These are phyloP conservation scores for Wickerhamiella pararugosa DNA, from an alignment of 1,139 yeast species.

Conservation along the genomic window DNA sequence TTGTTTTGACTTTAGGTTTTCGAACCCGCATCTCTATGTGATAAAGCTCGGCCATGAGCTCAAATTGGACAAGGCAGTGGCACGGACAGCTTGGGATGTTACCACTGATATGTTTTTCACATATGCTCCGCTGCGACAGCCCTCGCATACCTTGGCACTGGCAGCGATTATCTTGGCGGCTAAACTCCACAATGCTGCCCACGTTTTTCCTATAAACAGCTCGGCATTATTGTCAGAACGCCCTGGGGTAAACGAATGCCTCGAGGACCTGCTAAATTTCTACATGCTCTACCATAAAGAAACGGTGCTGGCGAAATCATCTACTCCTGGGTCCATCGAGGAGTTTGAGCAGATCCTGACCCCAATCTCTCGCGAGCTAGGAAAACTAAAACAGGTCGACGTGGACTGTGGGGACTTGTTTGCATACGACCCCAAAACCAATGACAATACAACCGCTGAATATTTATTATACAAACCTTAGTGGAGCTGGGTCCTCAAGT, in stretches of 20 bases:
- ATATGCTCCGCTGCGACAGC: slow-evolving; percentile 52
- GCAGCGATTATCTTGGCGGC: slow-evolving; percentile 44
- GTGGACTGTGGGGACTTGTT: slow-evolving; percentile 8
- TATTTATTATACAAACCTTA: slow-evolving; percentile 11
- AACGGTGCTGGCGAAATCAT: slow-evolving; percentile 12
- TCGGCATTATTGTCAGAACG: slow-evolving; percentile 16
- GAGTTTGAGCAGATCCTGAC: slow-evolving; percentile 15
- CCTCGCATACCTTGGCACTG: slow-evolving; percentile 70
- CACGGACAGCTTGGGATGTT: slow-evolving; percentile 52
- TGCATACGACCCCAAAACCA: slow-evolving; percentile 17
- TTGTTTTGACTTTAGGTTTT: slow-evolving; percentile 57
- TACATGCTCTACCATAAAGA: slow-evolving; percentile 18
- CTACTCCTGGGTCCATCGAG: neutral
- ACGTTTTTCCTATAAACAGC: slow-evolving; percentile 19
- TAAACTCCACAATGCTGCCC: slow-evolving; percentile 23
- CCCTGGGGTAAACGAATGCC: slow-evolving; percentile 40
- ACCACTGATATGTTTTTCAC: slow-evolving; percentile 63
- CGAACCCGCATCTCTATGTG: slow-evolving; percentile 51
- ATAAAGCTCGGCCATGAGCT: slow-evolving; percentile 51
- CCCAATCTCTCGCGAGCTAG: slow-evolving; percentile 15
- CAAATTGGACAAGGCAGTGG: slow-evolving; percentile 23
- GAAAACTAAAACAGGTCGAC: neutral
- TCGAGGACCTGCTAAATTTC: slow-evolving; percentile 46
- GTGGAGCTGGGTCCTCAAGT: slow-evolving; percentile 16
- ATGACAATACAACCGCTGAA: slow-evolving; percentile 21